Percentiles rank a stretch among this genome's conserved stretches.
phyloP scores from a whole-genome alignment of 2,329 filamentous ascomycete genomes.

The Xylariales sp. region DNA sequence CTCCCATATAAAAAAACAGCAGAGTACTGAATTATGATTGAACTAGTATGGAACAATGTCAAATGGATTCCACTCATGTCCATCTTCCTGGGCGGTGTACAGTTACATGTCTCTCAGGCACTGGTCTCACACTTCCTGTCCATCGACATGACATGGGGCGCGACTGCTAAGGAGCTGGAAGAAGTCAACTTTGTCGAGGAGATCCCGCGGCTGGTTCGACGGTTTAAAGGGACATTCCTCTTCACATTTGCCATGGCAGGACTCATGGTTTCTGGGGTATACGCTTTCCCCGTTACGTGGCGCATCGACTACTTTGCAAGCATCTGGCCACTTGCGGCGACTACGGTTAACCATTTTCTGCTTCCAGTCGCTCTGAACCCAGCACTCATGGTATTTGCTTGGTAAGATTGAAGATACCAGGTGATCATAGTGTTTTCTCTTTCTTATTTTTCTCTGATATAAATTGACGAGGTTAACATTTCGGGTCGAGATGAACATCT shows the following conservation, averaged over 20 bases:
- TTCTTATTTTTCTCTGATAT: not conserved
- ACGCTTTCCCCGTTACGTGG: conserved; percentile 37
- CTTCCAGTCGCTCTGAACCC: conserved; percentile 59
- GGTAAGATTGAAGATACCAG: conserved; percentile 31
- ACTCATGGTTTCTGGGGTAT: conserved; percentile 22
- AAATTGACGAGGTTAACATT: not conserved
- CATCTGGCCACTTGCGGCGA: conserved; percentile 51
- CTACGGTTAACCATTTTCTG: conserved; percentile 51
- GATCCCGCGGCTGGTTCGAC: conserved; percentile 22
- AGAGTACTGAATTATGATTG: too few relatives aligned
- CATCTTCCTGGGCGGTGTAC: conserved; percentile 39
- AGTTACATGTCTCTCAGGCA: conserved; percentile 35
- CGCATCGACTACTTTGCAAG: conserved; percentile 53
- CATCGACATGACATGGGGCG: conserved; percentile 35
- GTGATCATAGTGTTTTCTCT: too few relatives aligned
- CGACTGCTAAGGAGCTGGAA: conserved; percentile 28
- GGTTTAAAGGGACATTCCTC: conserved; percentile 28
- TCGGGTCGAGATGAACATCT: too few relatives aligned
- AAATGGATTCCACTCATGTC: conserved; percentile 40
- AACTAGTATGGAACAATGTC: conserved; percentile 50
- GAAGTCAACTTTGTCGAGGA: conserved; percentile 28
- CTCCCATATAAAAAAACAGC: conserved; percentile 6
- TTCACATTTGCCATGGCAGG: conserved; percentile 20
- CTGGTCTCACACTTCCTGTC: conserved; percentile 35
- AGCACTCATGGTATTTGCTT: conserved; percentile 60